Conservation (phyloP, 352 stramenopile species). For the Pythium aphanidermatum region DNA sequence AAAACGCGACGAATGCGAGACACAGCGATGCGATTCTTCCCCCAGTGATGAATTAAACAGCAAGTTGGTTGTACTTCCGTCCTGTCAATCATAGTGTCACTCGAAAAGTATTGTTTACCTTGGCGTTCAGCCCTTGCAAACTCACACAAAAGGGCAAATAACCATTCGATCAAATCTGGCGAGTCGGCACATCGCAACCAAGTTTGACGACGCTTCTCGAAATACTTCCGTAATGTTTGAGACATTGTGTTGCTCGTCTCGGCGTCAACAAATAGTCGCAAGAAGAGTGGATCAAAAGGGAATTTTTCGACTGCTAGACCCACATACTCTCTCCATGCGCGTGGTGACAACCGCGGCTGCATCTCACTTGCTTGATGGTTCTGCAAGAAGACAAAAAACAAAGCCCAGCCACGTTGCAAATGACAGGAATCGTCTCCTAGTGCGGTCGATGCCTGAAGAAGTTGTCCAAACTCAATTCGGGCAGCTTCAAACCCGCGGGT, state of each 20-base stretch:
- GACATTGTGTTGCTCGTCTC: conserved; percentile 69
- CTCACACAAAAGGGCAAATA: conserved; percentile 70
- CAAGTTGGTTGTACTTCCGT: conserved; percentile 18
- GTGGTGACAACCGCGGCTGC: conserved; percentile 38
- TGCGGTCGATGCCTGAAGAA: conserved; percentile 6
- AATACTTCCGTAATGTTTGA: conserved; percentile 61
- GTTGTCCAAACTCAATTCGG: conserved; percentile 33
- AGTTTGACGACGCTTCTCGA: conserved; percentile 31
- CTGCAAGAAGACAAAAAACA: conserved; percentile 63
- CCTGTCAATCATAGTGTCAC: too few species aligned
- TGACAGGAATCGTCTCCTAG: too few species aligned
- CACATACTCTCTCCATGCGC: conserved; percentile 43
- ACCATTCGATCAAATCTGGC: conserved; percentile 55
- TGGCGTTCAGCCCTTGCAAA: conserved; percentile 43
- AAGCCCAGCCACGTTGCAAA: conserved; percentile 9
- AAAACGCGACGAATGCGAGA: conserved; percentile 55
- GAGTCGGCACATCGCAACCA: conserved; percentile 59
- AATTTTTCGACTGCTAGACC: conserved; percentile 29
- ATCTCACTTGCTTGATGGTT: conserved; percentile 29
- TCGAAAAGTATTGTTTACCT: background rate
- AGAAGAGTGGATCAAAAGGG: conserved; percentile 39
- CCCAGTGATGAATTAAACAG: conserved; percentile 68
- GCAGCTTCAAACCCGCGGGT: conserved; percentile 44
- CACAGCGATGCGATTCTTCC: conserved; percentile 42
- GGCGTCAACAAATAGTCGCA: conserved; percentile 69